Conservation (phyloP, 768 basidiomycete genomes). For the Cystofilobasidium macerans region DNA sequence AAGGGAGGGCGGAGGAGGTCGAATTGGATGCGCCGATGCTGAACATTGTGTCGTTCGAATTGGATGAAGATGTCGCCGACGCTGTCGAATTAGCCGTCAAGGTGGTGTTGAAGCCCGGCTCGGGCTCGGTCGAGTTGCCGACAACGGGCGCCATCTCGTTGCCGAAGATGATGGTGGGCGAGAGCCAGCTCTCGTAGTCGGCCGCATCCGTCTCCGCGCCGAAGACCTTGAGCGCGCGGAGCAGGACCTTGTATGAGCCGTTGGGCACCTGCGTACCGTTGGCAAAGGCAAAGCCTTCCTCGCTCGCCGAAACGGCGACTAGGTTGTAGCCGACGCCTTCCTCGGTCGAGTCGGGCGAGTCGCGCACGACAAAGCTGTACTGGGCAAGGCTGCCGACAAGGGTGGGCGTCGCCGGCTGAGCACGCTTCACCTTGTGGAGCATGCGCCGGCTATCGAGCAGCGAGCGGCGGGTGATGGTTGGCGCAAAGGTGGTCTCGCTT, state of each 20-base stretch:
- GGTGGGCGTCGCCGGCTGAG: background rate
- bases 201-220: conserved; percentile 41
- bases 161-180: conserved; percentile 4
- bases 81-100: too few species aligned
- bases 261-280: conserved; percentile 43
- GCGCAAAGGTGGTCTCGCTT: conserved; percentile 26
- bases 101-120: too few species aligned
- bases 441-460: background rate
- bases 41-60: too few species aligned
- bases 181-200: conserved; percentile 39
- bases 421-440: background rate
- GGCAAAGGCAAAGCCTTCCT: conserved; percentile 31
- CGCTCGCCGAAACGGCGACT: conserved; percentile 28
- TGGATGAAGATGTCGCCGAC: too few species aligned
- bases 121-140: background rate
- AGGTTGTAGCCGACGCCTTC: background rate
- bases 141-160: background rate
- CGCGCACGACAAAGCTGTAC: background rate
- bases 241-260: conserved; percentile 42
- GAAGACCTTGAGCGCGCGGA: conserved; percentile 44
- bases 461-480: conserved; percentile 15
- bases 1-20: too few species aligned
- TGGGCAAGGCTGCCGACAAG: conserved; percentile 10
- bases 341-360: background rate
- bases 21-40: too few species aligned